phyloP scores from a whole-genome alignment of 306 rosid species.

The Trifolium dubium region DNA sequence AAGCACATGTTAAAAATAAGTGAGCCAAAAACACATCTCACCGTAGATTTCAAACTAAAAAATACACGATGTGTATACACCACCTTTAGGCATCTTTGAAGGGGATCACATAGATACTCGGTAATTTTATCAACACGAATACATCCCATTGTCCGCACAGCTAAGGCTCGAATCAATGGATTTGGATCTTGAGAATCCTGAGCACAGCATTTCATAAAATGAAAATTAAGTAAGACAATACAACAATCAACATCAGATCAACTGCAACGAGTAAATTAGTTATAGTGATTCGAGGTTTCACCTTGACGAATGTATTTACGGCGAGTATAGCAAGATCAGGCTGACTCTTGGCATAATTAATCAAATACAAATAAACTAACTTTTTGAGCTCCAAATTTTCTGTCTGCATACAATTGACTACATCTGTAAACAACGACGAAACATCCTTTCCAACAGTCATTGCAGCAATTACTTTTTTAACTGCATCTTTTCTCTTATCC shows the following conservation, averaged over 20 bases:
- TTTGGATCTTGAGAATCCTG: slow-evolving; percentile 99
- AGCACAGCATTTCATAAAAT: slow-evolving; percentile 41
- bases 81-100: slow-evolving; percentile 99
- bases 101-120: slow-evolving; percentile 98
- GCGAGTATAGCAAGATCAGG: slow-evolving; percentile 99
- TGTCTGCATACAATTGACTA: slow-evolving; percentile 98
- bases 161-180: slow-evolving; percentile 97
- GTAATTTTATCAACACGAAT: slow-evolving; percentile 99
- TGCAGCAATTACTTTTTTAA: slow-evolving; percentile 97
- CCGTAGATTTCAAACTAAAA: slow-evolving; percentile 12
- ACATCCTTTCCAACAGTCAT: slow-evolving; percentile 99
- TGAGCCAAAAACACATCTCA: too few species aligned
- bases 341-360: slow-evolving; percentile 98
- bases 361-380: slow-evolving; percentile 92
- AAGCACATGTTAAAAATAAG: slow-evolving; percentile 33
- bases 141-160: slow-evolving; percentile 99
- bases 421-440: slow-evolving; percentile 94
- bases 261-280: too few species aligned
- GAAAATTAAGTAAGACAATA: background rate
- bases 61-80: too few species aligned
- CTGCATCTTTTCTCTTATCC: slow-evolving; percentile 99
- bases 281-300: slow-evolving; percentile 44
- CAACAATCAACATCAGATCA: too few species aligned
- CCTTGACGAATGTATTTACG: slow-evolving; percentile 98
- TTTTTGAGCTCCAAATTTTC: slow-evolving; percentile 98